Percentiles rank a stretch among this genome's conserved stretches.
Evolutionary conservation across 306 rosid genomes (phyloP).

Genomic region (Castanea crenata): DNA sequence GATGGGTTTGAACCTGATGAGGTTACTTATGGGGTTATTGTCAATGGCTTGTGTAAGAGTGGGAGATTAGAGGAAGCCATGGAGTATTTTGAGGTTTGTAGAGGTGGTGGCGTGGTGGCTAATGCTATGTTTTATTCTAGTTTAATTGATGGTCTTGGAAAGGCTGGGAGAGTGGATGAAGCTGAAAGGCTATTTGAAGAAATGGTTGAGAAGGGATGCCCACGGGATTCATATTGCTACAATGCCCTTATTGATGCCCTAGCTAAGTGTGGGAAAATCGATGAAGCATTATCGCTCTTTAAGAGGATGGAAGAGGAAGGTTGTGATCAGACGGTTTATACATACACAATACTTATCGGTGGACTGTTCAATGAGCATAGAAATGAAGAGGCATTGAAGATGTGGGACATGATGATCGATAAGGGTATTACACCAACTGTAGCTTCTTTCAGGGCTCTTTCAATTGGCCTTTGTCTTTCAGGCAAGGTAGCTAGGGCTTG

Average conservation of each 20-base stretch:
- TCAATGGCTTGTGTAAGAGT: slow-evolving; percentile 76
- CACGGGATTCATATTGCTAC: slow-evolving; percentile 72
- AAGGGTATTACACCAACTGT: slow-evolving; percentile 79
- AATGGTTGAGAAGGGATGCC: slow-evolving; percentile 62
- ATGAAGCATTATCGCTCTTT: slow-evolving; percentile 59
- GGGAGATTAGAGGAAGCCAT: slow-evolving; percentile 83
- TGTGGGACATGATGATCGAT: slow-evolving; percentile 86
- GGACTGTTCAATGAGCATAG: slow-evolving; percentile 70
- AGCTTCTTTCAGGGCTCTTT: slow-evolving; percentile 85
- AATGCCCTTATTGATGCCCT: slow-evolving; percentile 74
- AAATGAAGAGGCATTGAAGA: slow-evolving; percentile 80
- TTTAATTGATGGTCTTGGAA: slow-evolving; percentile 82
- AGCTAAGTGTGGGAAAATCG: slow-evolving; percentile 60
- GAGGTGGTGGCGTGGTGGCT: slow-evolving; percentile 39
- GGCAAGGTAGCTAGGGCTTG: slow-evolving; percentile 93
- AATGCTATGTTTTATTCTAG: slow-evolving; percentile 83
- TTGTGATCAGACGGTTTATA: slow-evolving; percentile 79
- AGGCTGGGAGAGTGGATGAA: slow-evolving; percentile 77
- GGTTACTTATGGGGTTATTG: slow-evolving; percentile 68
- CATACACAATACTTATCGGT: slow-evolving; percentile 72
- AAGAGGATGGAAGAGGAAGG: slow-evolving; percentile 77
- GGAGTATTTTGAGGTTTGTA: slow-evolving; percentile 52
- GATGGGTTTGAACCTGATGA: slow-evolving; percentile 23
- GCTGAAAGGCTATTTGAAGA: slow-evolving; percentile 76
- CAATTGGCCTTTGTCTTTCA: slow-evolving; percentile 79